Conservation (phyloP, 106 monocot species). For the Allium cepa region DNA sequence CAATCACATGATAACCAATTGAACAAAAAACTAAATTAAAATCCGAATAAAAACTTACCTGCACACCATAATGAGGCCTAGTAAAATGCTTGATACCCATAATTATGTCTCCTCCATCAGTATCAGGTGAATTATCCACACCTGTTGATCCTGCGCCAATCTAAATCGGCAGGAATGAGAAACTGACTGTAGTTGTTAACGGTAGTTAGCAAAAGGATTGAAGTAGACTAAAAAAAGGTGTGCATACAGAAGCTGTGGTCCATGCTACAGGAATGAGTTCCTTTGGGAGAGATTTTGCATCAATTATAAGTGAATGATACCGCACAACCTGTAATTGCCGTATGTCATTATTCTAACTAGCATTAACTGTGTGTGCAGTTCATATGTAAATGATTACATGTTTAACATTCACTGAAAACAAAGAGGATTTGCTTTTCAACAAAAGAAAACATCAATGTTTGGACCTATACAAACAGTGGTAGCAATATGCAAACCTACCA, state of each 20-base stretch:
- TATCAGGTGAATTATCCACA: slow-evolving; percentile 2
- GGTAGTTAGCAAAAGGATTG: slow-evolving; percentile 5
- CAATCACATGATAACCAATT: slow-evolving; percentile 9
- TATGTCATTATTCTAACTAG: no score
- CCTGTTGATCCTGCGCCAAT: slow-evolving; percentile 6
- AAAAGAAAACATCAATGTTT: no score
- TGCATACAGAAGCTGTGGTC: slow-evolving; percentile 34
- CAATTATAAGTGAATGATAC: slow-evolving; percentile 91
- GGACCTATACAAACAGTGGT: no score
- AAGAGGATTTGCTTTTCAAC: no score
- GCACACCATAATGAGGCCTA: slow-evolving; percentile 92
- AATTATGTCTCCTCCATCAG: slow-evolving; percentile 27
- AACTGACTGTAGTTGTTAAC: slow-evolving; percentile 11
- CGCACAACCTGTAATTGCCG: slow-evolving; percentile 59
- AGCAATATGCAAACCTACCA: no score
- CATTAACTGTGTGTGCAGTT: no score
- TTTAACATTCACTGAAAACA: no score
- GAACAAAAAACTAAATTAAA: slow-evolving; percentile 5
- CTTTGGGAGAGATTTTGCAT: slow-evolving; percentile 60
- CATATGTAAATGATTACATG: no score
- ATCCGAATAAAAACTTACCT: slow-evolving; percentile 33
- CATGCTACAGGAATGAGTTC: slow-evolving; percentile 86
- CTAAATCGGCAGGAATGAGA: slow-evolving; percentile 16
- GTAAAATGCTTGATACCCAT: slow-evolving; percentile 83
- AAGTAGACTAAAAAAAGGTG: slow-evolving; percentile 32